Conservation (phyloP, 164 flowering plant species). For the Sedum album region DNA sequence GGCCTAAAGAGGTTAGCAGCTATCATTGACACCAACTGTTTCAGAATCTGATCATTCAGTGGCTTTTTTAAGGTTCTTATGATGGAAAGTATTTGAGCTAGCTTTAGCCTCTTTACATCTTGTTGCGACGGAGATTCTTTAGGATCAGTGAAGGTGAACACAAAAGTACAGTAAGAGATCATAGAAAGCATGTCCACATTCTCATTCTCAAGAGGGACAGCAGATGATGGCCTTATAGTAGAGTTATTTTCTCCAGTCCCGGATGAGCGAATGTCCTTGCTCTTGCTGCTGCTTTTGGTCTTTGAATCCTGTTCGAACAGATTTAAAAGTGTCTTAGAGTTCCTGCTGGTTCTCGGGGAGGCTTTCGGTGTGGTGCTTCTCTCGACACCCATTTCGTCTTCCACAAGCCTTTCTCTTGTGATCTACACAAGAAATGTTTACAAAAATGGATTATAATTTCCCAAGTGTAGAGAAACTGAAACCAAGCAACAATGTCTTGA, state of each 20-base stretch:
- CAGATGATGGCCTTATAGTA: slow-evolving; percentile 10
- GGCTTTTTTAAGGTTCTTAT: slow-evolving; percentile 25
- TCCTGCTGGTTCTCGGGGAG: slow-evolving; percentile 24
- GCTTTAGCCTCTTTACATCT: slow-evolving; percentile 40
- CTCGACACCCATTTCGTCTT: slow-evolving; percentile 26
- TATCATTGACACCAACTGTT: slow-evolving; percentile 23
- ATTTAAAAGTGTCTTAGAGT: slow-evolving; percentile 32
- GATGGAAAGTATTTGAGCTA: slow-evolving; percentile 32
- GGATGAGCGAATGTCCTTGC: background rate
- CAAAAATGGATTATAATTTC: background rate
- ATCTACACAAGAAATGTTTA: background rate
- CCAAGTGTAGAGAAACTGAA: slow-evolving; percentile 1
- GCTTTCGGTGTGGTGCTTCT: slow-evolving; percentile 22
- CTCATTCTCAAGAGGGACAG: slow-evolving; percentile 19
- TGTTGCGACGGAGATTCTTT: slow-evolving; percentile 39
- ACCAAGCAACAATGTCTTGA: slow-evolving; percentile 6
- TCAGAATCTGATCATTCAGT: slow-evolving; percentile 10
- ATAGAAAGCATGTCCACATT: slow-evolving; percentile 37
- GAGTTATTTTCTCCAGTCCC: background rate
- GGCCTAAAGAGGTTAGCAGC: slow-evolving; percentile 28
- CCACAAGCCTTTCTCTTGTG: slow-evolving; percentile 5
- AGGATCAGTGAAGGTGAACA: slow-evolving; percentile 40
- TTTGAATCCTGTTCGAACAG: slow-evolving; percentile 45
- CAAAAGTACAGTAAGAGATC: slow-evolving; percentile 34
- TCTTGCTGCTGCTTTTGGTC: background rate